Base-by-base conservation (phyloP, 129 eudicot species). In the Lonicera japonica region DNA sequence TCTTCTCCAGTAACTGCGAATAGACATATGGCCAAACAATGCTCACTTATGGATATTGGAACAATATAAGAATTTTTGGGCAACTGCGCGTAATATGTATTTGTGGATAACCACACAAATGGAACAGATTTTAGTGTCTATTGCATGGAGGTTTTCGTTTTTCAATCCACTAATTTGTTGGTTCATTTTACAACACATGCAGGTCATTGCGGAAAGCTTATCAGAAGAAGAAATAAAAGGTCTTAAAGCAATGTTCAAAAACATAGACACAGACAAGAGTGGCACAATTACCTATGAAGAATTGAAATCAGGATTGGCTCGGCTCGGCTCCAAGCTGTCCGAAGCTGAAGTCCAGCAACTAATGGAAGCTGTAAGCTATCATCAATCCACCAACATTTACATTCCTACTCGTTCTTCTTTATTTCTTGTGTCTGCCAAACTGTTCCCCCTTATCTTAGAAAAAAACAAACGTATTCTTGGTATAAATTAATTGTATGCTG, bases 171-270 rank as follows among this genome's bases (percentile, higher is more conserved):
- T 56, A 5, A 56, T 56, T 5, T 52, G 36, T 25, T 36, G 18
- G 25, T 48, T 55, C 29, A 29, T 54, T 58, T 54, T n/a, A 5
- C 17, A 56, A 63, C 47, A 25, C 9, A 15, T 56, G n/a, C 62
- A 82, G 88, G 87, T 82, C 61, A 82, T 82, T 58, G 87, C 87
- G 2, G 75, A 82, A 65, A 82, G 77, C 64, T 56, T 82, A 58
- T 74, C 83, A 1, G 81, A 77, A 65, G 83, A 82, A 59, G 87
- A 82, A 67, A 82, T 82, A 25, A 70, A 82, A 70, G 87, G 87
- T 53, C 82, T 82, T 46, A 73, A 72, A 64, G 47, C 78, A 24
- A 82, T 74, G 80, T 82, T 82, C 25, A 41, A 70, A 8, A 81
- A 81, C 54, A 73, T 81, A 54, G 87, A 81, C 72, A 81, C 87